Evolutionary conservation across 2,329 filamentous ascomycete species (phyloP).

Genomic region (Diaporthe sp.): DNA sequence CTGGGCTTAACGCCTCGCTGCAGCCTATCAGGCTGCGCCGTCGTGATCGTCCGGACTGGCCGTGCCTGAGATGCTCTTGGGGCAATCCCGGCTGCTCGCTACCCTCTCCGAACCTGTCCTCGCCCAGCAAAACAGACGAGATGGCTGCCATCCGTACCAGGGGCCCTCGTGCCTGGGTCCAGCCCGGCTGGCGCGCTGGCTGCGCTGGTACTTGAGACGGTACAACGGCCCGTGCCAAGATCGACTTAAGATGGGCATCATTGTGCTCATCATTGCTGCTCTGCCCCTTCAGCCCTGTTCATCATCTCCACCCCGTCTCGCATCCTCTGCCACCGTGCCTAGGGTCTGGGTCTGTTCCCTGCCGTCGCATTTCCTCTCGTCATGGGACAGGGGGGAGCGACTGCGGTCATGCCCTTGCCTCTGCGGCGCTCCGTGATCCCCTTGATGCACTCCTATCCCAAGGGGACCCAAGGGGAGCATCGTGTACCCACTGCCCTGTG

Average conservation of each 20-base stretch:
- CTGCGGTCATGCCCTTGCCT: constrained; percentile 2
- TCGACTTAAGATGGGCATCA: constrained; percentile 36
- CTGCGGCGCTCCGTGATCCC: constrained; percentile 21
- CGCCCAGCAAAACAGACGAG: constrained; percentile 31
- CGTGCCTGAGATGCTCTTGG: constrained; percentile 20
- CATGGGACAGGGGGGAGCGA: background rate
- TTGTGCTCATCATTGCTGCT: constrained; percentile 32
- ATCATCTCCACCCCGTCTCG: constrained; percentile 33
- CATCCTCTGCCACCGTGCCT: constrained; percentile 13
- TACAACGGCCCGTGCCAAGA: constrained; percentile 33
- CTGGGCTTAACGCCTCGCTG: constrained; percentile 14
- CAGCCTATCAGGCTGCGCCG: constrained; percentile 28
- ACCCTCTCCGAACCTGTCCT: constrained; percentile 8
- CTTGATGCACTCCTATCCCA: constrained; percentile 25
- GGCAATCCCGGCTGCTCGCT: constrained; percentile 28
- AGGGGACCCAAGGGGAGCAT: background rate
- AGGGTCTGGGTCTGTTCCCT: constrained; percentile 10
- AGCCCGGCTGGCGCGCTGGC: background rate
- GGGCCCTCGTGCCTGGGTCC: background rate
- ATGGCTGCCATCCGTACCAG: constrained; percentile 31
- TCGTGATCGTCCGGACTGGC: constrained; percentile 22
- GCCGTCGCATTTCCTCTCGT: constrained; percentile 16
- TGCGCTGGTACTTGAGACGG: constrained; percentile 35
- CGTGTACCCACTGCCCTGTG: constrained; percentile 7
- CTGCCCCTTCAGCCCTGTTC: constrained; percentile 30